Percentiles rank a stretch among this genome's conserved stretches.
Evolutionary conservation across 306 rosid genomes (phyloP).

Genomic region (Vicia sativa): DNA sequence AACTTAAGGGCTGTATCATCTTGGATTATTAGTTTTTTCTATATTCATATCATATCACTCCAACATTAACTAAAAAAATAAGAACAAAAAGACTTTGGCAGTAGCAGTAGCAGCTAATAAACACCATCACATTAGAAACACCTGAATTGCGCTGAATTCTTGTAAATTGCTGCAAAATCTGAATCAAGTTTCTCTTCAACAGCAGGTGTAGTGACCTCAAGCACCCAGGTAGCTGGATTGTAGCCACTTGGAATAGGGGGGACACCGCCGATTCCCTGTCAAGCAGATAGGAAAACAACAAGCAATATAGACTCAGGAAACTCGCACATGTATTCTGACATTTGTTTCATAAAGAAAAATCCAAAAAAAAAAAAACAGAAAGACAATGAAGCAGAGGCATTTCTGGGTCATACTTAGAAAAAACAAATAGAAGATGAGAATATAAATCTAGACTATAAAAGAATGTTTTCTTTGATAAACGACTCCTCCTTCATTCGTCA

Average conservation of each 20-base stretch:
- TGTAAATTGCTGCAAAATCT: constrained; percentile 68
- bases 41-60: constrained; percentile 14
- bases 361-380: background rate
- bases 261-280: constrained; percentile 59
- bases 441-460: constrained; percentile 11
- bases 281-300: constrained; percentile 32
- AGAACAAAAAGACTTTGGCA: constrained; percentile 12
- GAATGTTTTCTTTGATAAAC: background rate
- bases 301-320: constrained; percentile 17
- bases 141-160: constrained; percentile 68
- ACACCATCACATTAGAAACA: constrained; percentile 35
- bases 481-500: background rate
- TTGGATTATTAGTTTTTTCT: background rate
- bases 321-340: background rate
- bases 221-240: constrained; percentile 97
- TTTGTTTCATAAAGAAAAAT: constrained; percentile 8
- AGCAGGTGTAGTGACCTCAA: constrained; percentile 79
- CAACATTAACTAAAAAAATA: background rate
- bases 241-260: constrained; percentile 64
- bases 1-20: constrained; percentile 19
- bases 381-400: constrained; percentile 1
- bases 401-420: background rate
- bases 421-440: constrained; percentile 19
- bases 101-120: constrained; percentile 4
- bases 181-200: constrained; percentile 60